Evolutionary conservation across 176 grass and related monocot genomes (phyloP).

Genomic region (Tuctoria greenei): DNA sequence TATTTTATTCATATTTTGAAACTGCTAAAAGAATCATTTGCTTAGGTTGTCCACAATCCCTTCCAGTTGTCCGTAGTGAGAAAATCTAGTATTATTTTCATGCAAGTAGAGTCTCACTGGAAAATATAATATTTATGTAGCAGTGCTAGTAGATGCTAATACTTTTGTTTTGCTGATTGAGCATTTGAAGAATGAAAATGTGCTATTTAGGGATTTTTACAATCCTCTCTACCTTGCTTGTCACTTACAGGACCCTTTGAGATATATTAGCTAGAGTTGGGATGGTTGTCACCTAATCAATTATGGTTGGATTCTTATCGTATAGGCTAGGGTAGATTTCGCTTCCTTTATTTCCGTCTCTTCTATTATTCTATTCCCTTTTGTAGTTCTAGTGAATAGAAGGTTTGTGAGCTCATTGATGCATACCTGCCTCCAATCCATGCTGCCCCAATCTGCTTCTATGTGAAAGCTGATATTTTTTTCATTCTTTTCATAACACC

Average conservation of each 20-base stretch:
- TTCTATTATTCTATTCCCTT: not conserved
- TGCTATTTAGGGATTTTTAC: not conserved
- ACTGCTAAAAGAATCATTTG: not conserved
- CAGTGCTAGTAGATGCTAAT: not conserved
- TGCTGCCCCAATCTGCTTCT: not conserved
- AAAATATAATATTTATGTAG: not conserved
- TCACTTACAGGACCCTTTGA: not conserved
- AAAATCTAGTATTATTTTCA: not conserved
- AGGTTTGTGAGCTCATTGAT: not conserved
- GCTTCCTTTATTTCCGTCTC: not conserved
- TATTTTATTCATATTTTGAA: slow-evolving; percentile 15
- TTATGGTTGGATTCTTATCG: not conserved
- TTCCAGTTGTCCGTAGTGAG: not conserved
- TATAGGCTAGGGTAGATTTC: not conserved
- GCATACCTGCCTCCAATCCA: not conserved
- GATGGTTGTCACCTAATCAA: not conserved
- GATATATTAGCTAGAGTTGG: not conserved
- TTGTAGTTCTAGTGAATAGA: not conserved
- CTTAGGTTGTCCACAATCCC: not conserved
- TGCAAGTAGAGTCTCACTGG: not conserved
- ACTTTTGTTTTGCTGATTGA: not conserved
- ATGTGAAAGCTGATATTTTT: not conserved
- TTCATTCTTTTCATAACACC: not conserved
- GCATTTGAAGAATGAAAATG: not conserved
- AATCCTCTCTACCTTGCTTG: not conserved